phyloP scores from a whole-genome alignment of 805 yeast species.

The Wickerhamomyces chambardii region DNA sequence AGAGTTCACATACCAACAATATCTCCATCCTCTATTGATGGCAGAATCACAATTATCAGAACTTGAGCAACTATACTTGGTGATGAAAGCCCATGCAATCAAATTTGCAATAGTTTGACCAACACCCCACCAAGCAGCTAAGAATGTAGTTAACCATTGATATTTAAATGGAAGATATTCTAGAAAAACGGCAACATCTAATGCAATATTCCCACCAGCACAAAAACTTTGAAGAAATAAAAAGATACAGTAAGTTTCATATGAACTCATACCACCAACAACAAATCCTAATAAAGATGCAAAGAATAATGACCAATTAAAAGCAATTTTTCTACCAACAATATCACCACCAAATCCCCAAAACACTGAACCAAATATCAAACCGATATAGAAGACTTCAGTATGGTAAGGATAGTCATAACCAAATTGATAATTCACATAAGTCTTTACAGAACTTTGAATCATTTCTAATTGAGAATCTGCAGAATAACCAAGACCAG shows the following conservation, averaged over 20 bases:
- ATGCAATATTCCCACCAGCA: slow-evolving; percentile 45
- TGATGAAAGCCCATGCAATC: slow-evolving; percentile 44
- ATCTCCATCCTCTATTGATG: slow-evolving; percentile 53
- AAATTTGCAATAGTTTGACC: slow-evolving; percentile 44
- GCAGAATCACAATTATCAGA: slow-evolving; percentile 30
- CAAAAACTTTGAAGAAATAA: slow-evolving; percentile 32
- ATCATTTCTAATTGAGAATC: slow-evolving; percentile 41
- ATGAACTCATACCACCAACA: slow-evolving; percentile 37
- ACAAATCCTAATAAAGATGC: slow-evolving; percentile 37
- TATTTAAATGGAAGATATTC: slow-evolving; percentile 40
- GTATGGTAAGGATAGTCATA: slow-evolving; percentile 32
- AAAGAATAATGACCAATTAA: slow-evolving; percentile 35
- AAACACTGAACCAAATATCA: slow-evolving; percentile 36
- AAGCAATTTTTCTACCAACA: slow-evolving; percentile 41
- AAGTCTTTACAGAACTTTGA: slow-evolving; percentile 34
- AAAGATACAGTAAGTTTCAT: slow-evolving; percentile 39
- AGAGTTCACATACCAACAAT: slow-evolving; percentile 42
- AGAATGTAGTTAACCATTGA: slow-evolving; percentile 38
- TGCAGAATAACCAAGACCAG: slow-evolving; percentile 44
- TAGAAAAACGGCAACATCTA: slow-evolving; percentile 41
- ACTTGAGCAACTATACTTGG: slow-evolving; percentile 35
- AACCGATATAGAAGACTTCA: slow-evolving; percentile 37
- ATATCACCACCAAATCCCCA: slow-evolving; percentile 45
- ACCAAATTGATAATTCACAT: slow-evolving; percentile 37
- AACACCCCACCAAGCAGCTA: slow-evolving; percentile 49